Evolutionary conservation across 352 stramenopile species (phyloP).

Genomic region (Phytophthora nicotianae): DNA sequence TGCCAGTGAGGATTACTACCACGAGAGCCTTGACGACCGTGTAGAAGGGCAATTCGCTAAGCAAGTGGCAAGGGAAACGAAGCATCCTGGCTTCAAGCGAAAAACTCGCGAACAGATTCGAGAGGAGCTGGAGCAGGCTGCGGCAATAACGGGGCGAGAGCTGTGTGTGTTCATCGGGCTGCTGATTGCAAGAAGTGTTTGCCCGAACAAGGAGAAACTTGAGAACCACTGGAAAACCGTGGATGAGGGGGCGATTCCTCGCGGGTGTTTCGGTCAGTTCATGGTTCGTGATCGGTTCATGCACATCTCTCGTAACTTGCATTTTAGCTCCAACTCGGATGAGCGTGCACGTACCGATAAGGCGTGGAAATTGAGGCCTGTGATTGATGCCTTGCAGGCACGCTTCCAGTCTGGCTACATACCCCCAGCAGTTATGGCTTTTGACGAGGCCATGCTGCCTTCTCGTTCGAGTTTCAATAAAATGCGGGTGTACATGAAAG

Average conservation of each 20-base stretch:
- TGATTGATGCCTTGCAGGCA: neutral
- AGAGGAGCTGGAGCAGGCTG: neutral
- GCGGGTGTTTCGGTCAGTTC: slow-evolving; percentile 1
- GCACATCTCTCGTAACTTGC: slow-evolving; percentile 6
- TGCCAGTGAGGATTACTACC: neutral
- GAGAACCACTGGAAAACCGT: neutral
- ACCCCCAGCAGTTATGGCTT: neutral
- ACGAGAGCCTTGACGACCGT: neutral
- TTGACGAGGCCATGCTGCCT: neutral
- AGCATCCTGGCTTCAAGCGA: neutral
- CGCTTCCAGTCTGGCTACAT: neutral
- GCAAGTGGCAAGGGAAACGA: neutral
- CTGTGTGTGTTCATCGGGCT: slow-evolving; percentile 2
- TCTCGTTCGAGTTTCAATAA: neutral
- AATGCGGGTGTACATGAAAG: neutral
- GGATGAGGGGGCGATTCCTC: neutral
- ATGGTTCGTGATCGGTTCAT: neutral
- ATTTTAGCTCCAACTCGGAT: neutral
- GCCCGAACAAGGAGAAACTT: slow-evolving; percentile 6
- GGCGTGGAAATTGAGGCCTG: neutral
- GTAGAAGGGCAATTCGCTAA: neutral
- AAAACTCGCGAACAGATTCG: neutral
- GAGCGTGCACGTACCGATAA: neutral
- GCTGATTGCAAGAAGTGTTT: neutral
- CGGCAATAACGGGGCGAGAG: neutral